Base-by-base conservation (phyloP, 2,329 filamentous ascomycete species). In the Paraphaeosphaeria minitans region DNA sequence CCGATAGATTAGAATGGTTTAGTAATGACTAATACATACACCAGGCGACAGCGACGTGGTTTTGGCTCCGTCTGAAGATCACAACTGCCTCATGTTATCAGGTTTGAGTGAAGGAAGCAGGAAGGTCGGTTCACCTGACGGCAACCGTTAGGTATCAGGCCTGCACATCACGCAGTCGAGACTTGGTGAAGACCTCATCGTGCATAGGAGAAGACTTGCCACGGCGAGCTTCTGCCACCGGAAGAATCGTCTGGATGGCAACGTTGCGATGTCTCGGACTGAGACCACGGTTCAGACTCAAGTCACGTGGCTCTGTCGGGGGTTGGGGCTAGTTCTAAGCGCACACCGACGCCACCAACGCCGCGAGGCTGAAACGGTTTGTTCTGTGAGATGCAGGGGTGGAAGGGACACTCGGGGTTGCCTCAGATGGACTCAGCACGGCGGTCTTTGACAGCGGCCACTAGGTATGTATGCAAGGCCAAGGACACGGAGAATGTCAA, bases 291-390 rank as follows among this genome's bases (percentile, higher is more conserved):
- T 49, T 29, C 53, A 55, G 31, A 48, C 12, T 39, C 7, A 5
- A 12, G 53, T 48, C 43, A 47, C 21, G 53, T 43, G 33, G 8
- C 31, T 41, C 4, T 21, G 14, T 48, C 53, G 53, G 53, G 43
- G 4, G 21, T 48, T 14, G 9, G 7, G 41, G 7, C 19, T 27
- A 27, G 24, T 53, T 9, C 48, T 48, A 48, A 48, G 53, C 42
- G 43, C 53, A 33, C 53, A 48, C 16, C 42, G 31, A 41, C 42
- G 53, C 53, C 53, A 55, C 53, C 53, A 55, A 55, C 43, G 53
- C 53, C 48, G 53, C 53, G 42, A 41, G 53, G 48, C 53, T 43
- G 53, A 55, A 55, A 55, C 53, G 13, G 42, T 41, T 42, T 24
- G 29, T 55, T 13, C 53, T 39, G 53, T 48, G 27, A 14, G 4